Evolutionary conservation across 768 basidiomycete genomes (phyloP), one percentile per base, ranked within the genome.

Genomic region (Leucosporidium scottii): DNA sequence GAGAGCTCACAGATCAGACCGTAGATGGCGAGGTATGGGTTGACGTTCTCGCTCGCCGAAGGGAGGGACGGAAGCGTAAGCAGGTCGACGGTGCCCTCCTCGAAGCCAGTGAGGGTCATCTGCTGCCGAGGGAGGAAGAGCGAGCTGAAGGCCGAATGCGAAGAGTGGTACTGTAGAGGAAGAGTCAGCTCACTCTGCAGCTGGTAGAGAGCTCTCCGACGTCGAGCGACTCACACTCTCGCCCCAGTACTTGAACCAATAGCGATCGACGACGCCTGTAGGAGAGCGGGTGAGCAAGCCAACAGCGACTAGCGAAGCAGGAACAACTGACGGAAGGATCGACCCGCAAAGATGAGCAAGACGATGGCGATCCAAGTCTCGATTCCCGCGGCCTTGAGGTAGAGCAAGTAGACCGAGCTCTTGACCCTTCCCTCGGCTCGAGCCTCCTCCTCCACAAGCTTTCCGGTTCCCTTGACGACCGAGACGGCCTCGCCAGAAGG

Each of bases 21-120:
- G 74, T 86, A 88, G 18, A 87, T 79, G 76, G 83, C 75, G 59
- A 89, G 76, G 86, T 87, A 89, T 13, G 87, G 87, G 57, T 77
- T 79, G 20, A 87, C 86, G 70, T 87, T 76, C 20, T 79, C 78
- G 64, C 83, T 81, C 0, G 87, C 87, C 4, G 85, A 69, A 4
- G 68, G 68, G 44, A 69, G 64, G 1, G 61, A 20, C 17, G 60
- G 56, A 7, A 47, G 20, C 17, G 27, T 18, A 27, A 63, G 36
- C 13, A 62, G 31, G 27, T 66, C 61, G 58, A 54, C 13, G 10
- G 61, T 18, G 23, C 50, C 48, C 6, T 59, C 58, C 9, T 65
- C 64, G 61, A 66, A 56, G 2, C 39, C 31, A 23, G 47, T n/a
- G 30, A 70, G 59, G 10, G 59, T 49, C 30, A 67, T 23, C 49